Conservation (phyloP, 306 rosid species). For the Lathyrus oleraceus region DNA sequence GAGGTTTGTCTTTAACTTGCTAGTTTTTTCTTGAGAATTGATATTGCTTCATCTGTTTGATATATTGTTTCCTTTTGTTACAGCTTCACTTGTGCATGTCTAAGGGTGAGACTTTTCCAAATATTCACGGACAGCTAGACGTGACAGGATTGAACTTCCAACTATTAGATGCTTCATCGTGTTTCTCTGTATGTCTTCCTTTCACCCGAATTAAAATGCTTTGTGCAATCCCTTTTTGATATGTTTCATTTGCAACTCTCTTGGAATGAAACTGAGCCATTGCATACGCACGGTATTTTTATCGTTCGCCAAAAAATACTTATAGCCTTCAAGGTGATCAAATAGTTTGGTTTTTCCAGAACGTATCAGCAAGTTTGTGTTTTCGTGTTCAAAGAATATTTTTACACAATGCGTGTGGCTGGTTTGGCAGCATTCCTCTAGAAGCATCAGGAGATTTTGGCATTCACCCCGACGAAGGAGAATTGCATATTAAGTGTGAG, state of each 20-base stretch:
- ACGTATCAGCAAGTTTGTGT: conserved; percentile 67
- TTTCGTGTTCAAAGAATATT: conserved; percentile 94
- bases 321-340: conserved; percentile 13
- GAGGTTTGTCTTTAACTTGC: conserved; percentile 75
- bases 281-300: neutral
- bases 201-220: conserved; percentile 30
- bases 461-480: conserved; percentile 93
- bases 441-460: conserved; percentile 99
- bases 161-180: conserved; percentile 73
- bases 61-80: conserved; percentile 28
- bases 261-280: conserved; percentile 1
- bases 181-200: conserved; percentile 70
- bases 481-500: conserved; percentile 95
- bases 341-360: conserved; percentile 53
- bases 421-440: conserved; percentile 86
- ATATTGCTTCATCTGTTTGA: conserved; percentile 28
- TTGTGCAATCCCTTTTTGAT: conserved; percentile 24
- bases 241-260: conserved; percentile 19
- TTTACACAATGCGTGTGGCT: conserved; percentile 86
- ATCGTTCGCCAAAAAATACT: conserved; percentile 30
- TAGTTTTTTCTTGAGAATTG: conserved; percentile 34
- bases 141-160: conserved; percentile 81
- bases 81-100: conserved; percentile 96
- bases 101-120: conserved; percentile 81
- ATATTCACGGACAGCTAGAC: conserved; percentile 89